These are phyloP conservation scores for Fusarium sp. DNA, from an alignment of 2,329 filamentous ascomycete genomes.

Conservation along the genomic window DNA sequence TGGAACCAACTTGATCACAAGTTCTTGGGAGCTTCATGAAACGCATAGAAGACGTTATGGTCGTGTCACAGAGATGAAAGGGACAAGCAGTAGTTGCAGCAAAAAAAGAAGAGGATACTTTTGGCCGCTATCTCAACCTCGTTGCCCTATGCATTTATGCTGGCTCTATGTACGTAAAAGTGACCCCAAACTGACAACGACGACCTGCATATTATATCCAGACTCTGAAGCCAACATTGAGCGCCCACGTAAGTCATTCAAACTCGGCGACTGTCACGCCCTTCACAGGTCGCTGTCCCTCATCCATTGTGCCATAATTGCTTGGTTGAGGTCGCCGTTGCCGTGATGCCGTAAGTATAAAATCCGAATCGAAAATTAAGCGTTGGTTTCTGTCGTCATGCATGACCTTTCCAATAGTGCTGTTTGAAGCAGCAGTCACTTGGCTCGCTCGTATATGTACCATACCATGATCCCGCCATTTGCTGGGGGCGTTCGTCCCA, in stretches of 20 bases:
- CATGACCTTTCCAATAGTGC: slow-evolving; percentile 33
- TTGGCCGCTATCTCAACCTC: slow-evolving; percentile 16
- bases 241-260: slow-evolving; percentile 8
- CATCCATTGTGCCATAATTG: neutral
- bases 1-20: neutral
- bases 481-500: slow-evolving; percentile 19
- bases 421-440: slow-evolving; percentile 21
- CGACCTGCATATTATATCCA: slow-evolving; percentile 39
- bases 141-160: slow-evolving; percentile 9
- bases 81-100: slow-evolving; percentile 16
- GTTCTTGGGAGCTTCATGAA: neutral
- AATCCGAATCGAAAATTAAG: slow-evolving; percentile 31
- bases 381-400: slow-evolving; percentile 31
- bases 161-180: slow-evolving; percentile 38
- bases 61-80: slow-evolving; percentile 14
- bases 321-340: slow-evolving; percentile 19
- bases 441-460: slow-evolving; percentile 33
- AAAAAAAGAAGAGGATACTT: slow-evolving; percentile 32
- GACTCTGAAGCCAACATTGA: slow-evolving; percentile 13
- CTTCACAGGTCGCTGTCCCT: neutral
- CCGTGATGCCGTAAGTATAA: slow-evolving; percentile 30
- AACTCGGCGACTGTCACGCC: neutral
- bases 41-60: neutral
- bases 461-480: slow-evolving; percentile 24
- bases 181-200: slow-evolving; percentile 29